phyloP scores from a whole-genome alignment of 257 asterid genomes.

The Solanum ossicruentum region DNA sequence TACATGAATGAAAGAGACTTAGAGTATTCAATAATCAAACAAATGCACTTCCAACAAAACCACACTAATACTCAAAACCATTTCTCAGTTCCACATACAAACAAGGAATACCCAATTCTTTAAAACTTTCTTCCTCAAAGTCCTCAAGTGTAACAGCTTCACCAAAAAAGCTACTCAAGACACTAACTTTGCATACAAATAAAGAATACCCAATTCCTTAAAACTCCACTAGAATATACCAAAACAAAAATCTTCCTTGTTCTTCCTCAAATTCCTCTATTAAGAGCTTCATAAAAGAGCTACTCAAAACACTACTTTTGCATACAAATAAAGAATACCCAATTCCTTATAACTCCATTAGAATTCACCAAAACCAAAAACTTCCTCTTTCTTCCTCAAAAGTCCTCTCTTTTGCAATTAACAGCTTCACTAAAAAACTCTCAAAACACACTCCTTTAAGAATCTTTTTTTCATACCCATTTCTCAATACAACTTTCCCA shows the following conservation, averaged over 20 bases:
- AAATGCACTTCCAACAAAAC: neutral
- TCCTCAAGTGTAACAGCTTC: neutral
- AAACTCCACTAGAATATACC: neutral
- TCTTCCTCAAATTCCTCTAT: neutral
- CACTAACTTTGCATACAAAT: neutral
- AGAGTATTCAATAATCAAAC: neutral
- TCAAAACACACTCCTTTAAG: neutral
- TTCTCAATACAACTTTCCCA: neutral
- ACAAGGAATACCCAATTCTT: neutral
- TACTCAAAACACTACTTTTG: neutral
- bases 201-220: neutral
- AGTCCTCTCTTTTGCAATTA: neutral
- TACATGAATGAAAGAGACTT: neutral
- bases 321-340: neutral
- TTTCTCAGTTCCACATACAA: neutral
- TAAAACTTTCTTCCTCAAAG: neutral
- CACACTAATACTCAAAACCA: neutral
- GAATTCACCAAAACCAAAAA: neutral
- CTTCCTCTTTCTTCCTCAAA: neutral
- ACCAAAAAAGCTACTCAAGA: neutral
- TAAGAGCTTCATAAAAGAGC: neutral
- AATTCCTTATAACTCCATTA: neutral
- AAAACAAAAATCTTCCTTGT: neutral
- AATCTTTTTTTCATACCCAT: neutral
- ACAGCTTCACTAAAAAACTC: neutral